These are phyloP conservation scores for Akanthomyces dipterigenus DNA, from an alignment of 2,329 filamentous ascomycete species.

Conservation along the genomic window DNA sequence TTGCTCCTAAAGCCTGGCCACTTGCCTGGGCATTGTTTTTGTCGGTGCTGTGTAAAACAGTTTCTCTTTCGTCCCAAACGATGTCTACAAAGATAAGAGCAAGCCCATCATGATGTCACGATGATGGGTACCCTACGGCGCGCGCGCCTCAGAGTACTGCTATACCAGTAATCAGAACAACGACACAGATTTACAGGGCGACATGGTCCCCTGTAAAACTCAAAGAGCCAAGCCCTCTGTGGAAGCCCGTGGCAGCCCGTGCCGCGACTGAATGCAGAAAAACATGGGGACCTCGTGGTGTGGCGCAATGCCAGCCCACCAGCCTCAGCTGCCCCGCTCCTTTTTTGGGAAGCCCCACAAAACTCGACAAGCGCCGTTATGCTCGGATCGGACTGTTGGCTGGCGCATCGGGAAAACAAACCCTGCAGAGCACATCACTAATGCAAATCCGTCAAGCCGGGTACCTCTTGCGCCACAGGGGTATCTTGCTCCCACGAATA, in stretches of 20 bases:
- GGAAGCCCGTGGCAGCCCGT: too few species aligned
- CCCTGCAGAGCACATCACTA: background rate
- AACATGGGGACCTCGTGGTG: background rate
- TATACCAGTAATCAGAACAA: too few species aligned
- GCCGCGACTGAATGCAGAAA: background rate
- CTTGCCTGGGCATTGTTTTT: too few species aligned
- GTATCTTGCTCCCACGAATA: background rate
- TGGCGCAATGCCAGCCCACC: background rate
- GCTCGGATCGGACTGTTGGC: background rate
- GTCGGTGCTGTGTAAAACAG: too few species aligned
- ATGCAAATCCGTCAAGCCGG: background rate
- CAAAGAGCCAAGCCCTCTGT: background rate
- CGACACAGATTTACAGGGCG: too few species aligned
- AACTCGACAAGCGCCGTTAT: background rate
- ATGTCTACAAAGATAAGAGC: too few species aligned
- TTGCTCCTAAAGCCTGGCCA: too few species aligned
- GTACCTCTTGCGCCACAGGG: conserved; percentile 2
- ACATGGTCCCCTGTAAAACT: too few species aligned
- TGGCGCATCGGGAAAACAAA: background rate
- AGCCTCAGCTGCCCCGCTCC: background rate
- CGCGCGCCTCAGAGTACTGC: too few species aligned
- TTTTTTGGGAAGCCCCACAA: background rate
- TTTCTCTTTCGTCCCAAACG: too few species aligned
- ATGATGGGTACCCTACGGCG: too few species aligned
- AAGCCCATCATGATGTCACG: too few species aligned